A percentile compares a stretch with the other conserved stretches of the same genome.
Conservation (phyloP, 176 grass and related monocot species). For the Triticum dicoccoides region DNA sequence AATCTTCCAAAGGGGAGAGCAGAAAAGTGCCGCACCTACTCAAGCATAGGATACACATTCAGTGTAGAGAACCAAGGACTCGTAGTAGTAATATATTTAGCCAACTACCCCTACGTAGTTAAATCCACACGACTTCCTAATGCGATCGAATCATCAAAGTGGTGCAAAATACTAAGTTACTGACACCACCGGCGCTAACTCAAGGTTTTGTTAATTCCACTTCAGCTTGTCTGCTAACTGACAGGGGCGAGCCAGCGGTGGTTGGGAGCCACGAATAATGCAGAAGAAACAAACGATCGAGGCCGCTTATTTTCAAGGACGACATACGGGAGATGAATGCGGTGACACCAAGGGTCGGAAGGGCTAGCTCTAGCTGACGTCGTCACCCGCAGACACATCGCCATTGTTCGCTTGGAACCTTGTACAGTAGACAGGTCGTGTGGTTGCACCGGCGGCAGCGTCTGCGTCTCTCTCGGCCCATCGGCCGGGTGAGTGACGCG, state of each 20-base stretch:
- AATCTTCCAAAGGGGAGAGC: conserved; percentile 38
- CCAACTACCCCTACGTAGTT: background rate
- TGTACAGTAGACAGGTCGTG: conserved; percentile 3
- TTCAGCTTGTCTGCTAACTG: background rate
- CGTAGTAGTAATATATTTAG: background rate
- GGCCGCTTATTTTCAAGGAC: background rate
- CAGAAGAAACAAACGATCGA: background rate
- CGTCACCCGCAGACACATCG: conserved; percentile 10
- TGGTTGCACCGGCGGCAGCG: background rate
- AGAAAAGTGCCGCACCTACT: conserved; percentile 33
- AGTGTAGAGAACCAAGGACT: background rate
- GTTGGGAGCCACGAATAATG: background rate
- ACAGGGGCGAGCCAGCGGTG: background rate
- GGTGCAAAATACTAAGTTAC: background rate
- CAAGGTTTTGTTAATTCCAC: background rate
- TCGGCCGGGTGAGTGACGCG: background rate
- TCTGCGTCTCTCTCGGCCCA: background rate
- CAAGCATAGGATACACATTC: background rate
- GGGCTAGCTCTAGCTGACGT: background rate
- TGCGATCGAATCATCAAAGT: conserved; percentile 22
- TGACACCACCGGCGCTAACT: background rate
- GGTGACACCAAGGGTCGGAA: background rate
- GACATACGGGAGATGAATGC: background rate
- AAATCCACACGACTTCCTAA: background rate
- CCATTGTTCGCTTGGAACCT: conserved; percentile 39